Percentiles rank a stretch among this genome's conserved stretches.
Evolutionary conservation across 1,284 basidiomycete species (phyloP).

Genomic region (Hortiboletus rubellus): DNA sequence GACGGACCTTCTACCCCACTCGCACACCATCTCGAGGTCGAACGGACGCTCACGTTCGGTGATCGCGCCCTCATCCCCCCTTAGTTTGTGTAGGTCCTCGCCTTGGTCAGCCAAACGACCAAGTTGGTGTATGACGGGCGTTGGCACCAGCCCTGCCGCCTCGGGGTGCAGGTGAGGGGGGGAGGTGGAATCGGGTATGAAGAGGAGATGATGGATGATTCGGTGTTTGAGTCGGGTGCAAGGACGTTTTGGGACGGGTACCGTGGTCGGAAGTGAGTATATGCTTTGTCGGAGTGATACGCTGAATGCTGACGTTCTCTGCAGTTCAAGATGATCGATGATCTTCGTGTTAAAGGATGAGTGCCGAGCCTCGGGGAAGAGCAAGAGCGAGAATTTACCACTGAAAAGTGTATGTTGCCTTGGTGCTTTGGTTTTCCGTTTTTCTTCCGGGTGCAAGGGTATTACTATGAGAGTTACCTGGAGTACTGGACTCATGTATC

Average conservation of each 20-base stretch:
- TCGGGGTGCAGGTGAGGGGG: background rate
- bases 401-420: background rate
- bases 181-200: background rate
- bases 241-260: slow-evolving; percentile 1
- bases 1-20: background rate
- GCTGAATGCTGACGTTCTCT: background rate
- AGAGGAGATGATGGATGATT: background rate
- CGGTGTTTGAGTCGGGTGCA: slow-evolving; percentile 8
- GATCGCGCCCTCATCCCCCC: background rate
- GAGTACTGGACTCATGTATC: no score
- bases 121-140: slow-evolving; percentile 6
- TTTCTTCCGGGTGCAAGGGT: no score
- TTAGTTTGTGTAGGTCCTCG: slow-evolving; percentile 15
- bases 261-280: slow-evolving; percentile 9
- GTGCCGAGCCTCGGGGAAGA: background rate
- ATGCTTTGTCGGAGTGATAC: fast-evolving
- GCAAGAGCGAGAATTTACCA: background rate
- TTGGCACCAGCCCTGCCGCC: slow-evolving; percentile 10
- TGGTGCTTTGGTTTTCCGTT: background rate
- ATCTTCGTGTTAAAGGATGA: background rate
- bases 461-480: no score
- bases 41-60: slow-evolving; percentile 12
- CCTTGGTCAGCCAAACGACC: slow-evolving; percentile 11
- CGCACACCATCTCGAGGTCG: slow-evolving; percentile 5
- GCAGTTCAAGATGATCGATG: slow-evolving; percentile 9